Conservation (phyloP, 208 protist genomes). For the Novymonas esmeraldas region DNA sequence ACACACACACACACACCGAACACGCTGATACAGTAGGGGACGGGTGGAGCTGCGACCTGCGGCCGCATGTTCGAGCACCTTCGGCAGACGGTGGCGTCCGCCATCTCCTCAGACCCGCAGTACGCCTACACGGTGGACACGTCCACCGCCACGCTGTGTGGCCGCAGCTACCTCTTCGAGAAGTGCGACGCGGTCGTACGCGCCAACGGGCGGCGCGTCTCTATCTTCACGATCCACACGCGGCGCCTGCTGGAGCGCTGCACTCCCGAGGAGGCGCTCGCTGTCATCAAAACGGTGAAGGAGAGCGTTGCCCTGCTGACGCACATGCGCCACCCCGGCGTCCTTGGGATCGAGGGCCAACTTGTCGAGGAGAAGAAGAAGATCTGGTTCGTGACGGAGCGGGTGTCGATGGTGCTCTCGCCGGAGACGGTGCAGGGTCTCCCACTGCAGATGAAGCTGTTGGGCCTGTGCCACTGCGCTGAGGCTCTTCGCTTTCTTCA, state of each 20-base stretch:
- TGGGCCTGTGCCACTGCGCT: conserved; percentile 46
- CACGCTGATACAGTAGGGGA: too few species aligned
- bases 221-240: conserved; percentile 46
- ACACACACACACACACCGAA: background rate
- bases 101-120: conserved; percentile 38
- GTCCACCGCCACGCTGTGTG: conserved; percentile 23
- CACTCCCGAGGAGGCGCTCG: conserved; percentile 25
- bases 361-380: conserved; percentile 44
- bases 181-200: conserved; percentile 44
- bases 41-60: too few species aligned
- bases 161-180: conserved; percentile 41
- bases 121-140: conserved; percentile 38
- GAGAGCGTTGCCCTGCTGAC: conserved; percentile 39
- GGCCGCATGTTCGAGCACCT: conserved; percentile 58
- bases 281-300: conserved; percentile 33
- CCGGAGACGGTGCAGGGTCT: conserved; percentile 28
- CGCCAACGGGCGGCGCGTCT: conserved; percentile 40
- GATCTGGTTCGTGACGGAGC: conserved; percentile 56
- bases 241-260: conserved; percentile 38
- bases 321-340: conserved; percentile 42
- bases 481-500: conserved; percentile 60
- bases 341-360: conserved; percentile 44
- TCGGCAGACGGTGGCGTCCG: conserved; percentile 38
- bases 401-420: conserved; percentile 36
- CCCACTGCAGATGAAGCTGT: conserved; percentile 42